These are phyloP conservation scores for Glycine soja DNA, from an alignment of 306 rosid species.

Conservation along the genomic window DNA sequence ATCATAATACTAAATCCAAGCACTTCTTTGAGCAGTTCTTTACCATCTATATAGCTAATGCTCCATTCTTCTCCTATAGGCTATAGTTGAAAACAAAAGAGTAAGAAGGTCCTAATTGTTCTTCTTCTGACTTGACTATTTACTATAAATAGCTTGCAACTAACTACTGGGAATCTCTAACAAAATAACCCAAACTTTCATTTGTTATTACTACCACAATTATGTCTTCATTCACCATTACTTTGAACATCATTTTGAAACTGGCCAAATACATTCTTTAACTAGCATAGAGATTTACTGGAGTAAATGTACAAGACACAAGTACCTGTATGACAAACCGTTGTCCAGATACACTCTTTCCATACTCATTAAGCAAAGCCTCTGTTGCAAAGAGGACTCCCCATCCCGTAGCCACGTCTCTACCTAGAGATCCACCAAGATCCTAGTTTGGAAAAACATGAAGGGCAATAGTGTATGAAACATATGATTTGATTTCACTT, in stretches of 20 bases:
- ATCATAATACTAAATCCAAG: not conserved
- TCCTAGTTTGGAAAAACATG: constrained; percentile 57
- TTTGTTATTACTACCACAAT: constrained; percentile 5
- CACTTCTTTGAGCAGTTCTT: constrained; percentile 11
- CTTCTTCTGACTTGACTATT: not conserved
- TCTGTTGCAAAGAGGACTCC: constrained; percentile 92
- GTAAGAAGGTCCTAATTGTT: not conserved
- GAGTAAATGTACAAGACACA: constrained; percentile 4
- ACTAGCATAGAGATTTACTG: constrained; percentile 1
- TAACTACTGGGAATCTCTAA: not conserved
- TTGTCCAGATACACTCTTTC: constrained; percentile 82
- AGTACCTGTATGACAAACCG: constrained; percentile 85
- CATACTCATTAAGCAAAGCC: constrained; percentile 83
- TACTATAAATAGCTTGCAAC: not conserved
- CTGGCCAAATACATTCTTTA: constrained; percentile 7
- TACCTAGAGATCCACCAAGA: constrained; percentile 92
- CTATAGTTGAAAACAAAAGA: not conserved
- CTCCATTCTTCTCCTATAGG: constrained; percentile 5
- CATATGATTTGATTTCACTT: not conserved
- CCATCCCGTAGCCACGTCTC: constrained; percentile 95
- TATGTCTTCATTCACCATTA: constrained; percentile 7
- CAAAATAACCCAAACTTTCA: not conserved
- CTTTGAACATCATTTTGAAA: not conserved
- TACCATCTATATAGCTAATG: not conserved
- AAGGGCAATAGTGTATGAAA: not conserved